Evolutionary conservation across 345 rosid species (phyloP).

Genomic region (Salix udensis): DNA sequence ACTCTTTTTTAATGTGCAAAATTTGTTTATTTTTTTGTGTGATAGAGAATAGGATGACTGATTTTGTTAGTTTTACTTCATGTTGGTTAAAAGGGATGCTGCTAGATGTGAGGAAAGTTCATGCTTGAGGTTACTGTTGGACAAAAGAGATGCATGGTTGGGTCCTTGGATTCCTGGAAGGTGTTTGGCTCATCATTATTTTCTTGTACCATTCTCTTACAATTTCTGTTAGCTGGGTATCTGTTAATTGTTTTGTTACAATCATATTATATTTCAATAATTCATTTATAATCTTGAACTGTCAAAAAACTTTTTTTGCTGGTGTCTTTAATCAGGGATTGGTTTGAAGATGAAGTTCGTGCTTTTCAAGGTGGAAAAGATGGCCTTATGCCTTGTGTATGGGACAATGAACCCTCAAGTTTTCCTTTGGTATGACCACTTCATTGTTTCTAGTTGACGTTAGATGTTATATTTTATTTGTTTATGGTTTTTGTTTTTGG

Average conservation of each 20-base stretch:
- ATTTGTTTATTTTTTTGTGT: neutral
- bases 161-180: slow-evolving; percentile 99
- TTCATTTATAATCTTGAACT: neutral
- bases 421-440: slow-evolving; percentile 67
- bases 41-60: neutral
- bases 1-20: neutral
- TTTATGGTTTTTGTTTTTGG: neutral
- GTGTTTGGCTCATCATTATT: slow-evolving; percentile 36
- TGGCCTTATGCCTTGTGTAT: slow-evolving; percentile 85
- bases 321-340: slow-evolving; percentile 51
- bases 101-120: slow-evolving; percentile 84
- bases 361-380: slow-evolving; percentile 95
- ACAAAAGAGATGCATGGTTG: slow-evolving; percentile 93
- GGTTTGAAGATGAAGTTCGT: slow-evolving; percentile 96
- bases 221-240: neutral
- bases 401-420: slow-evolving; percentile 81
- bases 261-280: neutral
- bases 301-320: neutral
- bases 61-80: slow-evolving; percentile 23
- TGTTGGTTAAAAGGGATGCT: slow-evolving; percentile 60
- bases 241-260: neutral
- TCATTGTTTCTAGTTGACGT: neutral
- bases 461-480: neutral
- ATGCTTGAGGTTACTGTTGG: slow-evolving; percentile 73
- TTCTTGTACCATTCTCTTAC: slow-evolving; percentile 13